Base-by-base conservation (phyloP, 1,284 basidiomycete genomes). In the Ustilago lituana region DNA sequence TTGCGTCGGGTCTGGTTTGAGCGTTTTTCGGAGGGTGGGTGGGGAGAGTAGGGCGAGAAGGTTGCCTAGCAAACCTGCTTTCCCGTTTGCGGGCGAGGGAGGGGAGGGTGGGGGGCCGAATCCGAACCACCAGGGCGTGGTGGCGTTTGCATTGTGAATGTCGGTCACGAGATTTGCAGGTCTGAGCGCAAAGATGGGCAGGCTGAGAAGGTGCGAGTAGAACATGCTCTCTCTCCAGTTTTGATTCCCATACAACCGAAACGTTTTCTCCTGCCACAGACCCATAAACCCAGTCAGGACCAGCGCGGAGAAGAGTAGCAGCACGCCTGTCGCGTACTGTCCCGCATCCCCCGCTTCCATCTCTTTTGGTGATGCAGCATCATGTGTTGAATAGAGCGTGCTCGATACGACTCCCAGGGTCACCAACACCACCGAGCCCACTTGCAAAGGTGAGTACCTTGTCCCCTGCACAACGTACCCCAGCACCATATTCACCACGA, bases 151-250 rank as follows among this genome's bases (percentile, higher is more conserved):
- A 19, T 52, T 33, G 3, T 26, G 33, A 9, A 76, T 35, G 46
- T 79, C 76, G 1, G 17, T 1, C 0, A 27, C 8, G 0, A 80
- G 40, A 4, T 47, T 51, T 4, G 29, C 12, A 5, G 39, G 24
- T 3, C 71, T 35, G 1, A 77, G 24, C 2, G 61, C 41, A 82
- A 93, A 92, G 51, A 90, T 85, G 0, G 91, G 91, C 12, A 94
- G 85, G 0, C 90, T 90, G 17, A 93, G 86, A 50, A 83, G 77
- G 64, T 86, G 85, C 10, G 74, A 73, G 74, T 94, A 97, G 84
- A 96, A 97, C 85, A 97, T 88, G 27, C 88, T 89, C 83, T 97
- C 94, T 77, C 90, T 88, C 94, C 94, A 97, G 62, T 88, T 89
- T 14, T 78, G 62, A 24, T 78, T 73, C 17, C 89, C 88, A 78